These are phyloP conservation scores for Apiospora marii DNA, from an alignment of 2,329 filamentous ascomycete species.

Conservation along the genomic window DNA sequence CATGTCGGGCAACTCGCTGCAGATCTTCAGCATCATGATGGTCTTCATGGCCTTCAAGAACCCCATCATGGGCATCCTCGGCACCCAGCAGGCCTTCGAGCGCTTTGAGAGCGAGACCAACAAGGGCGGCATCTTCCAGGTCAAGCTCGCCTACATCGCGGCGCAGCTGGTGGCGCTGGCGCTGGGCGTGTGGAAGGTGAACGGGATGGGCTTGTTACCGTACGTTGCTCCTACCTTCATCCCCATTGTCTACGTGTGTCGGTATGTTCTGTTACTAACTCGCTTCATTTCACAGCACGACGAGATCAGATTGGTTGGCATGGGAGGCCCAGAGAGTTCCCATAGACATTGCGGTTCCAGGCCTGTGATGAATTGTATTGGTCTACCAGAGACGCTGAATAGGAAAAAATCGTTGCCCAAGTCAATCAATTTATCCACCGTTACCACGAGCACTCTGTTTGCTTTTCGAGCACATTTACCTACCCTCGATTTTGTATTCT, in stretches of 20 bases:
- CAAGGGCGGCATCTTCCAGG: slow-evolving; percentile 74
- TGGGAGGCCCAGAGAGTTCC: slow-evolving; percentile 84
- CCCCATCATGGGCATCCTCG: slow-evolving; percentile 83
- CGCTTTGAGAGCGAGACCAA: slow-evolving; percentile 88
- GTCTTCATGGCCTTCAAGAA: slow-evolving; percentile 99
- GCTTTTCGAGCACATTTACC: neutral
- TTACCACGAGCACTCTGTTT: neutral
- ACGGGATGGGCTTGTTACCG: slow-evolving; percentile 94
- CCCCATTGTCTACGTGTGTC: neutral
- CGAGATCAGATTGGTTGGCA: slow-evolving; percentile 94
- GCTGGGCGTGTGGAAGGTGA: slow-evolving; percentile 94
- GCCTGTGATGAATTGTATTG: slow-evolving; percentile 50
- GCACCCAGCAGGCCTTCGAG: slow-evolving; percentile 87
- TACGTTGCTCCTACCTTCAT: slow-evolving; percentile 55
- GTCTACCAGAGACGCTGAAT: slow-evolving; percentile 22
- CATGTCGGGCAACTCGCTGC: slow-evolving; percentile 98
- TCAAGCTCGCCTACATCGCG: slow-evolving; percentile 86
- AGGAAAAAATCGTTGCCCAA: neutral
- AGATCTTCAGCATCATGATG: slow-evolving; percentile 99
- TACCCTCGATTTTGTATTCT: neutral
- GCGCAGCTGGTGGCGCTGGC: slow-evolving; percentile 87
- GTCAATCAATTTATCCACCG: slow-evolving; percentile 3
- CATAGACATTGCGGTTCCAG: slow-evolving; percentile 70
- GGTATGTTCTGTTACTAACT: slow-evolving; percentile 38
- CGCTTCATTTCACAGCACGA: slow-evolving; percentile 68